phyloP scores from a whole-genome alignment of 306 rosid genomes.

The Cotoneaster glaucophyllus region DNA sequence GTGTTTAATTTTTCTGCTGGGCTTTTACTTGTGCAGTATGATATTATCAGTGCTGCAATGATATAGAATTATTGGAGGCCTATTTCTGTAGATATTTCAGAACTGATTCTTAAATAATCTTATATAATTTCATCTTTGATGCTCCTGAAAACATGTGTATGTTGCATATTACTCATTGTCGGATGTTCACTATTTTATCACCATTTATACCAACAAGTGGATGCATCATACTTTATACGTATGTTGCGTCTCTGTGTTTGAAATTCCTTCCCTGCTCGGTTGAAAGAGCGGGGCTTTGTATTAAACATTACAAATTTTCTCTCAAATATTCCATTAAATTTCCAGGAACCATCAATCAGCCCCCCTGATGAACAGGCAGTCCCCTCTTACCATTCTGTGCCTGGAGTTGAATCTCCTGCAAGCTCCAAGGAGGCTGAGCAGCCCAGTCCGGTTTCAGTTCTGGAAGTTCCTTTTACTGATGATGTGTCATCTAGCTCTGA shows the following conservation, averaged over 20 bases:
- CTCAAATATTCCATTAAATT: constrained; percentile 24
- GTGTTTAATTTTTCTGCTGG: constrained; percentile 18
- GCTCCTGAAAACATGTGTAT: not conserved
- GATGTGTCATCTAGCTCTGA: constrained; percentile 80
- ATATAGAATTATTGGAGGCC: not conserved
- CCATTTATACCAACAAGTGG: not conserved
- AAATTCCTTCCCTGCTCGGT: constrained; percentile 4
- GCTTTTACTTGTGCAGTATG: not conserved
- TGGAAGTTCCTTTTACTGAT: constrained; percentile 74
- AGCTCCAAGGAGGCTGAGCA: constrained; percentile 80
- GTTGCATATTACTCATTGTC: not conserved
- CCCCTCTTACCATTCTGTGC: constrained; percentile 30
- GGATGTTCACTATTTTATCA: not conserved
- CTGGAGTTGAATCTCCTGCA: constrained; percentile 47
- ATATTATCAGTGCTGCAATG: not conserved
- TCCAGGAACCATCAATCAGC: constrained; percentile 48
- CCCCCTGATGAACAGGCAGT: constrained; percentile 36
- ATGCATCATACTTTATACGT: not conserved
- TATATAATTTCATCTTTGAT: not conserved
- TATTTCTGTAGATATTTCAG: not conserved
- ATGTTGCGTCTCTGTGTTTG: not conserved
- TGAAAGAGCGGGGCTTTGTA: not conserved
- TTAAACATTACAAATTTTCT: not conserved
- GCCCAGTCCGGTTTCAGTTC: constrained; percentile 95
- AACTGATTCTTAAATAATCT: not conserved